Base-by-base conservation (phyloP, 1,139 yeast species). In the Fermentozyma sake region DNA sequence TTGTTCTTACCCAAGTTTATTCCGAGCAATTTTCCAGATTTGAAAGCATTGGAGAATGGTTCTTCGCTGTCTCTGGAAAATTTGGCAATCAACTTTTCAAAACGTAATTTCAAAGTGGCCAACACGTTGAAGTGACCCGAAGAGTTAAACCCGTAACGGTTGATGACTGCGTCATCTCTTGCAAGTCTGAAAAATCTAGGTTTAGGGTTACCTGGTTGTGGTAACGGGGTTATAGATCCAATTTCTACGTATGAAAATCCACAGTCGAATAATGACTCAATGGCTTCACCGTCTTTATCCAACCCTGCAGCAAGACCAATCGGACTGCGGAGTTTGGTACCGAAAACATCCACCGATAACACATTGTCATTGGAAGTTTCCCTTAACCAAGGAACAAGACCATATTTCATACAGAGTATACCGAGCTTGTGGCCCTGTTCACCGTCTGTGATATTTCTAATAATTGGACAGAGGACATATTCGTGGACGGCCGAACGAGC, bases 251-350 rank as follows among this genome's bases (percentile, higher is more conserved):
- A 86, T 5, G 91, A 76, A 46, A 89, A 89, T 2, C 98, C 98
- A 32, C 73, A 52, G 41, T 78, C 71, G 45, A 80, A 79, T 34
- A 89, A 65, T 0, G 89, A 62, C 42, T 89, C 96, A 43, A 91
- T 78, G n/a, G 87, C 95, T 49, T 86, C 95, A 28, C 87, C 98
- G 46, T 89, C 83, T 56, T 89, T 89, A 54, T 89, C 98, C 39
- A 89, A 71, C 8, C 98, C 98, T 18, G 98, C 97, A 27, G 97
- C 97, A 44, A 89, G 69, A 6, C 97, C 97, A 32, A 89, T 64
- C 12, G 97, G 97, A 32, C 79, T 79, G 16, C 71, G 66, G 47
- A 89, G 58, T 28, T 63, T 69, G 17, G 57, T 58, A 5, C 86
- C 87, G 50, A 83, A 82, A 1, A 79, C 81, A 23, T 70, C 52